A percentile compares a stretch with the other conserved stretches of the same genome.
Conservation (phyloP, 2,329 filamentous ascomycete genomes). For the Leptographium procerum region DNA sequence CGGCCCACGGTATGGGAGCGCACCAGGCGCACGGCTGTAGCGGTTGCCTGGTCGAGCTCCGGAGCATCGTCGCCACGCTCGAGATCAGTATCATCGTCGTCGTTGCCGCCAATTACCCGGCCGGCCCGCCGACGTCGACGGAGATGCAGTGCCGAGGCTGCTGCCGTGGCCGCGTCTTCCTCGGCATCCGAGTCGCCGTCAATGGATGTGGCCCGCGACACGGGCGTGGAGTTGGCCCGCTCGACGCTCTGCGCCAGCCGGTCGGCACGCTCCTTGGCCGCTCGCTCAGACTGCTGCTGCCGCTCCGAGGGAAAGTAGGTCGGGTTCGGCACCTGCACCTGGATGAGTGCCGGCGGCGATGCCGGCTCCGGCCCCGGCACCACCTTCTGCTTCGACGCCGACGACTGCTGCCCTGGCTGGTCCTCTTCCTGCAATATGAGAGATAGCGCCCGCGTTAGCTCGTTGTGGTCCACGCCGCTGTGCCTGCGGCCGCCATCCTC, state of each 20-base stretch:
- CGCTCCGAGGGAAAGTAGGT: constrained; percentile 10
- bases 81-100: neutral
- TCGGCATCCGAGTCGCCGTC: constrained; percentile 10
- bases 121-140: neutral
- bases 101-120: neutral
- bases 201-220: constrained; percentile 17
- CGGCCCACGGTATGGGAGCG: constrained; percentile 8
- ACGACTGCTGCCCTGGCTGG: neutral
- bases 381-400: neutral
- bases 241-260: constrained; percentile 22
- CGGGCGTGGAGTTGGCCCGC: constrained; percentile 17
- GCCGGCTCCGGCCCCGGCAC: no score
- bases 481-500: neutral
- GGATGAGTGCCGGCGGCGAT: neutral
- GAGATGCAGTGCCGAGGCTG: neutral
- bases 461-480: constrained; percentile 13
- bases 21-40: constrained; percentile 12
- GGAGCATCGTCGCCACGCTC: constrained; percentile 1
- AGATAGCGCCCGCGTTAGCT: constrained; percentile 10
- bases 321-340: constrained; percentile 5
- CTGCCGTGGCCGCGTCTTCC: neutral
- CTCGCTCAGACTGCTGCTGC: constrained; percentile 18
- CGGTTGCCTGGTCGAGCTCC: constrained; percentile 2
- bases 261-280: constrained; percentile 23
- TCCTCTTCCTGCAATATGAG: constrained; percentile 10